Base-by-base conservation (phyloP, 257 asterid genomes). In the Parsonsia alboflavescens region DNA sequence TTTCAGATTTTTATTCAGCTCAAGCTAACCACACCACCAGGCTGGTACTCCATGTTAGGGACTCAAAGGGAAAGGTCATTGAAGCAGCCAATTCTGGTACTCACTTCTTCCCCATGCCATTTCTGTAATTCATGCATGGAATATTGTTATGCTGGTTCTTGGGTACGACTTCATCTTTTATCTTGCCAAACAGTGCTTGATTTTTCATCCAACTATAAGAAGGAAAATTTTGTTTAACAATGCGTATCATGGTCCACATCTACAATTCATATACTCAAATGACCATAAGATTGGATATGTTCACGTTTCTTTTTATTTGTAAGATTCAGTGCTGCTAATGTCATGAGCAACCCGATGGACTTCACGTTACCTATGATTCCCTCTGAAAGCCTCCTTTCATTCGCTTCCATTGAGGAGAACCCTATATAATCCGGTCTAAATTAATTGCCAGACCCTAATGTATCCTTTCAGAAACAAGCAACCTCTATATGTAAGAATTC, bases 81-180 rank as follows among this genome's bases (percentile, higher is more conserved):
- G 85, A 76, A 65, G 90, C 88, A 58, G 92, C 92, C 57, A 81
- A 78, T 52, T 82, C 86, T 75, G 89, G 89, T 87, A 77, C 17
- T 46, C 56, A 53, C 19, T 41, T 36, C 64, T 65, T 75, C 78
- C 49, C 11, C 28, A n/a, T 54, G 28, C 28, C 12, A 19, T 19
- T 53, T 54, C 13, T 54, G 24, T 54, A 19, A 54, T 54, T 8
- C 9, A 54, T 54, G 26, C 61, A 54, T 54, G 61, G 12, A 54
- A 54, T 54, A 21, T 26, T 21, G 61, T 46, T 33, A 10, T 46
- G 50, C 50, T 46, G 9, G 12, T 46, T 46, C 28, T 54, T 54
- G 12, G 10, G 61, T 21, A 54, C 6, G 61, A 21, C 19, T 54
- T 54, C 11, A 1, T 19, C 3, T 54, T 54, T n/a, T 54, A 54